Percentiles rank a stretch among this genome's conserved stretches.
Conservation (phyloP, 305 asterid species). For the Fraxinus sp. region DNA sequence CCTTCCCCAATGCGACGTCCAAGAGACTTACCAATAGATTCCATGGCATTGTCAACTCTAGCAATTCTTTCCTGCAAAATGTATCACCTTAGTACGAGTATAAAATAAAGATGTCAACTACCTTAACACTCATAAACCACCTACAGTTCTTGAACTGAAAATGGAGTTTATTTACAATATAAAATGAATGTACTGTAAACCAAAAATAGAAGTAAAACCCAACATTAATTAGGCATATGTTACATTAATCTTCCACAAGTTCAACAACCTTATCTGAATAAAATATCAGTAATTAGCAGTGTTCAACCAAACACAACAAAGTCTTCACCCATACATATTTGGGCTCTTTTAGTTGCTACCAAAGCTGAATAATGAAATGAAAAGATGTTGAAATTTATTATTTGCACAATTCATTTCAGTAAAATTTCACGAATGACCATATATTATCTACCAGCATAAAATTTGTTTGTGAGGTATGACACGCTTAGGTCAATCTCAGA, state of each 20-base stretch:
- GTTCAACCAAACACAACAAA: not conserved
- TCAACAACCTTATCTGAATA: not conserved
- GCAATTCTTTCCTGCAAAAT: conserved; percentile 54
- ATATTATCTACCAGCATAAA: not conserved
- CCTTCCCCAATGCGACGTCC: conserved; percentile 56
- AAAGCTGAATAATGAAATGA: not conserved
- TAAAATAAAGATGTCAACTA: not conserved
- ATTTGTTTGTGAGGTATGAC: not conserved
- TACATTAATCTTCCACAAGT: not conserved
- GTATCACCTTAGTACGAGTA: conserved; percentile 17
- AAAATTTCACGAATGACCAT: not conserved
- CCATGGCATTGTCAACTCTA: conserved; percentile 43
- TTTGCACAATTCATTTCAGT: not conserved
- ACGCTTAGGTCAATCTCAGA: not conserved
- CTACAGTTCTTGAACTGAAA: not conserved
- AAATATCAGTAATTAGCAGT: not conserved
- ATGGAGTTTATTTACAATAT: not conserved
- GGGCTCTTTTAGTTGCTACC: not conserved
- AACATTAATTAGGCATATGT: not conserved
- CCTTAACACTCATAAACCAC: not conserved
- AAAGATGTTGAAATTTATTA: not conserved
- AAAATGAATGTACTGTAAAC: not conserved
- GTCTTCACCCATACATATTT: not conserved
- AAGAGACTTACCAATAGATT: conserved; percentile 54
- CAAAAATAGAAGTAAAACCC: not conserved